Evolutionary conservation across 306 rosid genomes (phyloP).

Genomic region (Spatholobus suberectus): DNA sequence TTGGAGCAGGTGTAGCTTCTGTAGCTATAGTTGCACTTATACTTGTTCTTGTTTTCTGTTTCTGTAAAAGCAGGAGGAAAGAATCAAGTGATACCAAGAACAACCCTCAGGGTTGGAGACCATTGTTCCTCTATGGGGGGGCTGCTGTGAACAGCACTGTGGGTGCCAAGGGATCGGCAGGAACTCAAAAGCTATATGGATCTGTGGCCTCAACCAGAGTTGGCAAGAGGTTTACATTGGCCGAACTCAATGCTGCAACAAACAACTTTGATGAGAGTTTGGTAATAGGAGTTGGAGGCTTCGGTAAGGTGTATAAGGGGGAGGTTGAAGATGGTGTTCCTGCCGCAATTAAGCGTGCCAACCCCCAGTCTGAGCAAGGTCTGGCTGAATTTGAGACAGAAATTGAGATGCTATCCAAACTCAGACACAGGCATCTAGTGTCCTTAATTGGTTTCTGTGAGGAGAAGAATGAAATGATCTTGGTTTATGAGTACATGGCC

Average conservation of each 20-base stretch:
- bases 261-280: constrained; percentile 76
- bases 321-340: constrained; percentile 76
- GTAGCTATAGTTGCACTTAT: constrained; percentile 52
- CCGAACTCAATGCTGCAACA: constrained; percentile 80
- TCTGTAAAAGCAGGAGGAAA: constrained; percentile 53
- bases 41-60: constrained; percentile 51
- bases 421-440: constrained; percentile 92
- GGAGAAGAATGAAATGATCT: constrained; percentile 90
- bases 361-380: constrained; percentile 92
- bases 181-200: constrained; percentile 62
- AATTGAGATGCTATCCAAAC: constrained; percentile 99
- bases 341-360: constrained; percentile 88
- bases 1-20: constrained; percentile 75
- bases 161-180: constrained; percentile 61
- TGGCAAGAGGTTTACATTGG: constrained; percentile 76
- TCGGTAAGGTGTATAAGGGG: constrained; percentile 95
- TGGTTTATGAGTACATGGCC: constrained; percentile 96
- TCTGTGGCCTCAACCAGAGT: constrained; percentile 56
- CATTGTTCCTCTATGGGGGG: constrained; percentile 64
- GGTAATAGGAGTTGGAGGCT: constrained; percentile 94
- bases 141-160: constrained; percentile 56
- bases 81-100: constrained; percentile 61
- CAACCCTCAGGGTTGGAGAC: constrained; percentile 70
- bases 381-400: constrained; percentile 91
- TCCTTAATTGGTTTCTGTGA: constrained; percentile 96